A percentile compares a stretch with the other conserved stretches of the same genome.
phyloP scores from a whole-genome alignment of 805 yeast genomes.

The Monosporozyma siamensis region DNA sequence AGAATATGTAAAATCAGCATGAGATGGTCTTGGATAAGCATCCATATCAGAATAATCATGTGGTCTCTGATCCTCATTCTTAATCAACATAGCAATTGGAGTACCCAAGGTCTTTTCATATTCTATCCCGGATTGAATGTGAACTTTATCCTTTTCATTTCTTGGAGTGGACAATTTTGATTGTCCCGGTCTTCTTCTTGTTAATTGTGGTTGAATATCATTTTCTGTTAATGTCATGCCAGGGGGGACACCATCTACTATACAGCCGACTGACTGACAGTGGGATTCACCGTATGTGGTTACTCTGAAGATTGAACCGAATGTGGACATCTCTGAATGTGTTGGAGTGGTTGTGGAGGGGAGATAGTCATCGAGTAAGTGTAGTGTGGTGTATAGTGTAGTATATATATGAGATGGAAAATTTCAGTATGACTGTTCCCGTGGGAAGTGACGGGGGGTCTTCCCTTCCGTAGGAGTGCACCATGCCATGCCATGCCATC shows the following conservation, averaged over 20 bases:
- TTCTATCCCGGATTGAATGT: conserved; percentile 92
- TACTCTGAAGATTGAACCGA: conserved; percentile 56
- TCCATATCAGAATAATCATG: conserved; percentile 94
- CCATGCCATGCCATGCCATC: no score
- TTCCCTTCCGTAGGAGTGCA: no score
- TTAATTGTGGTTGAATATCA: conserved; percentile 91
- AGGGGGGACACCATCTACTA: conserved; percentile 97
- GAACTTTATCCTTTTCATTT: conserved; percentile 87
- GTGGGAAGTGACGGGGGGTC: no score
- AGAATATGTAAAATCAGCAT: conserved; percentile 92
- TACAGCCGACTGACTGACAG: conserved; percentile 95
- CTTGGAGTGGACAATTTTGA: conserved; percentile 87
- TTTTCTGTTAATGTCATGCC: conserved; percentile 76
- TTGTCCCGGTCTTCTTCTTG: conserved; percentile 98
- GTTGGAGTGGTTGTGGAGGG: not conserved
- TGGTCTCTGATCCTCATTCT: conserved; percentile 94
- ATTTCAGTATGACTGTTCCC: no score
- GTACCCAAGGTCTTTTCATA: conserved; percentile 85
- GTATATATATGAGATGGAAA: no score
- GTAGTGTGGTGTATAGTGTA: no score
- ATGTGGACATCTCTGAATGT: conserved; percentile 59
- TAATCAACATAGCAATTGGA: conserved; percentile 88
- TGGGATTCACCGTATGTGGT: conserved; percentile 98
- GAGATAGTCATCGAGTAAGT: no score
- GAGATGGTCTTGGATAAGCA: conserved; percentile 93